phyloP scores from a whole-genome alignment of 495 filamentous ascomycete genomes.

The Antarctomyces pellizariae region DNA sequence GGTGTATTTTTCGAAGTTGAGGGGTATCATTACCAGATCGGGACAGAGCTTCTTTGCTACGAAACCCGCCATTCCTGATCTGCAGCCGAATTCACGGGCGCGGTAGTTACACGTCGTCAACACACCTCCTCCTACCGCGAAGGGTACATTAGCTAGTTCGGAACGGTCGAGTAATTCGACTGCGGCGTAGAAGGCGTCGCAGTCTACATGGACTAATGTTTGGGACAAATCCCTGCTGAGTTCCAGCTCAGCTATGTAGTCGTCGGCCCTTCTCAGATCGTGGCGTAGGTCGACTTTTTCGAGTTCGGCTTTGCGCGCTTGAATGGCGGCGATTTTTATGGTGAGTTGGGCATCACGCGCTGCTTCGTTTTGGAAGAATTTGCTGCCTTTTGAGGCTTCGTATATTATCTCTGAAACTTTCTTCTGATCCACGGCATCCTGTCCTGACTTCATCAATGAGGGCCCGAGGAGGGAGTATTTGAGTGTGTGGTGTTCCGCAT shows the following conservation, averaged over 20 bases:
- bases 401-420: constrained; percentile 97
- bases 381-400: constrained; percentile 87
- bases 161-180: constrained; percentile 85
- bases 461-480: constrained; percentile 64
- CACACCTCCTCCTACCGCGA: constrained; percentile 84
- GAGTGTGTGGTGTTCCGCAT: constrained; percentile 17
- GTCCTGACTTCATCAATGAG: constrained; percentile 81
- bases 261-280: constrained; percentile 57
- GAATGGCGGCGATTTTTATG: constrained; percentile 61
- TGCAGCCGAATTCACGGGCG: constrained; percentile 70
- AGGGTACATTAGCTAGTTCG: constrained; percentile 69
- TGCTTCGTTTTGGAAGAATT: constrained; percentile 90
- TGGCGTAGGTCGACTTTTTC: constrained; percentile 49
- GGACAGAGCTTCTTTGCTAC: constrained; percentile 91
- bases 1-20: constrained; percentile 79
- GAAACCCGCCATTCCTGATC: constrained; percentile 88
- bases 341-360: constrained; percentile 61
- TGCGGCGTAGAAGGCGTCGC: constrained; percentile 93
- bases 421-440: constrained; percentile 79
- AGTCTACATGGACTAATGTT: constrained; percentile 77
- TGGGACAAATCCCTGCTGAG: constrained; percentile 58
- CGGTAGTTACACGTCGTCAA: constrained; percentile 89
- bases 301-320: constrained; percentile 50
- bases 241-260: constrained; percentile 61
- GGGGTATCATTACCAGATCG: constrained; percentile 53